Base-by-base conservation (phyloP, 2,329 filamentous ascomycete species). In the Epichloe amarillans region DNA sequence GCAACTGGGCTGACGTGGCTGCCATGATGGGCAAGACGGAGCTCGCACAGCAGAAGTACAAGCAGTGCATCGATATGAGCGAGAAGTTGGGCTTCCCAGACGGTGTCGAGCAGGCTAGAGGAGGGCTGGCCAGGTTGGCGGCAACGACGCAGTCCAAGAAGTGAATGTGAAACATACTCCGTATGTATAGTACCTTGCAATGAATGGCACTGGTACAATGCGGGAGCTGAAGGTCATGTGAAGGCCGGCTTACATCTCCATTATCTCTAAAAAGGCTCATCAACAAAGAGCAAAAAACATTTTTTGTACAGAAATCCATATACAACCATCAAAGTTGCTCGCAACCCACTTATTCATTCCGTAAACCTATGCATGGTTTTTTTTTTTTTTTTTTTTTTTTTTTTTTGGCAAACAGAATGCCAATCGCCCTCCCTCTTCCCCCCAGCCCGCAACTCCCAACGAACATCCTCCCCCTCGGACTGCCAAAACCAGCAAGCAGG, bases 1-100 rank as follows among this genome's bases (percentile, higher is more conserved):
- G 88, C 65, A 95, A 94, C 62, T 77, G 95, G 49, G 91, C 83
- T 23, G 86, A 94, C 59, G 83, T 96, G 57, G 84, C 86, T 0
- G 81, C 86, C 56, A 83, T 93, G 77, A 69, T 82, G 53, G 83
- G 84, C 1, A 76, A 86, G 58, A 60, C 73, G 1, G 70, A 71
- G 4, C 75, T 85, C 56, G 89, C 91, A 2, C 75, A 75, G 59
- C 74, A 73, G 58, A 78, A 77, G 61, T 95, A 86, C 61, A 69
- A 75, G 50, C 79, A 94, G 62, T 84, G 86, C 10, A 75, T 79
- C 50, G 73, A 73, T 19, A 64, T 91, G 64, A 76, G 79, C 54
- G 71, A 69, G 57, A 72, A 70, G 56, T 62, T 82, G 43, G 72
- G 68, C 0, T 80, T 81, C 53, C 58, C 69, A 0, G 67, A 73